Base-by-base conservation (phyloP, 1,284 basidiomycete genomes). In the Ceratobasidium sp. region DNA sequence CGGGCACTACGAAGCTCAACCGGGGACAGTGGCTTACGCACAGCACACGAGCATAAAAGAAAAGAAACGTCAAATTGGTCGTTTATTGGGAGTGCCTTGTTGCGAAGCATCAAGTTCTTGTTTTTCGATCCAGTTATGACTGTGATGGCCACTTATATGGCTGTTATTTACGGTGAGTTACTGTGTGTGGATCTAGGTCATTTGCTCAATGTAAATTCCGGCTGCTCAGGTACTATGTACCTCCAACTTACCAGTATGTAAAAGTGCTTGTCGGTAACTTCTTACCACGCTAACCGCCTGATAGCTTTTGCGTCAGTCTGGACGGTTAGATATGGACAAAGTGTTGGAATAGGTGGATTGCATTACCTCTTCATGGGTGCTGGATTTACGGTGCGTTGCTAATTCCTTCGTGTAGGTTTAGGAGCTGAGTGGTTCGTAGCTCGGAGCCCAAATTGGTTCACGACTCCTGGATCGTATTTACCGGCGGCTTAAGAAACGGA, bases 81-180 rank as follows among this genome's bases (percentile, higher is more conserved):
- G n/a, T 60, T 71, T 43, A 52, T 73, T 29, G 40, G 20, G 2
- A 42, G 49, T 20, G 57, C 77, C 27, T 69, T 80, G 50, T 47
- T 77, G 10, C 73, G 79, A 4, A 79, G 79, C 0, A 77, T 79
- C 57, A 73, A 77, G 12, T 72, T 80, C 54, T 70, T 81, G 52
- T 53, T 40, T 7, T 77, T 76, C 8, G 79, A 81, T 62, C 76
- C 77, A 0, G 77, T 79, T 55, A 71, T 76, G 60, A 73, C 73
- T 32, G 74, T 73, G 20, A 72, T 78, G 5, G 65, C 75, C 0
- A 22, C 74, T 0, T 79, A 77, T 60, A 73, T 78, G 68, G 72
- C 73, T 6, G 54, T 78, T 34, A 72, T 78, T 22, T 78, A 75
- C 42, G 74, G 75, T 29, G 60, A 31, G 58, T 25, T 1, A 40